A percentile compares a stretch with the other conserved stretches of the same genome.
phyloP scores from a whole-genome alignment of 2,329 filamentous ascomycete genomes.

The Sporothrix humicola region DNA sequence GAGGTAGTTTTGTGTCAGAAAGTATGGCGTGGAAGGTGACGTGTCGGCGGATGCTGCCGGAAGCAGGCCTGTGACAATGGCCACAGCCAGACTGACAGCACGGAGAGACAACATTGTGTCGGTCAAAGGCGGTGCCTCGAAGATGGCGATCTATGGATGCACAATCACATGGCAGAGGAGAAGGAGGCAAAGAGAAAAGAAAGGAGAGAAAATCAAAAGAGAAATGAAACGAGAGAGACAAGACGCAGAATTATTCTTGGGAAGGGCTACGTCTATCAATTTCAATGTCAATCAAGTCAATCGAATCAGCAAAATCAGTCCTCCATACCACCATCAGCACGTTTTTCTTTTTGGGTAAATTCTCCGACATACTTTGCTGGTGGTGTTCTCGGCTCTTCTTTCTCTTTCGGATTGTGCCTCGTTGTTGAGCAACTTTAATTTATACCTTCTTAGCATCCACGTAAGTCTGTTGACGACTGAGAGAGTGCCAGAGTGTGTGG shows the following conservation, averaged over 20 bases:
- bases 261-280: neutral
- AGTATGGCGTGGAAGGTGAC: neutral
- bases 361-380: neutral
- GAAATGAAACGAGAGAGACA: no score
- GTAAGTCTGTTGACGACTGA: conserved; percentile 17
- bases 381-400: conserved; percentile 17
- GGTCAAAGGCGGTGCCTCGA: neutral
- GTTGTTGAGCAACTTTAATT: neutral
- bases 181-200: neutral
- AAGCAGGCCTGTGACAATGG: neutral
- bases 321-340: neutral
- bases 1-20: conserved; percentile 21
- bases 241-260: neutral
- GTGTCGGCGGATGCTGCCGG: neutral
- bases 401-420: neutral
- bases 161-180: conserved; percentile 16
- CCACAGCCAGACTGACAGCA: neutral
- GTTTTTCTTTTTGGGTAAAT: neutral
- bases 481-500: no score
- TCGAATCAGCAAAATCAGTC: neutral
- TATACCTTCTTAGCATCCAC: neutral
- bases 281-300: neutral
- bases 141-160: neutral
- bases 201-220: neutral
- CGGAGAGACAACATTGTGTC: neutral